Evolutionary conservation across 352 stramenopile genomes (phyloP).

Genomic region (Phytophthora fragariaefolia): DNA sequence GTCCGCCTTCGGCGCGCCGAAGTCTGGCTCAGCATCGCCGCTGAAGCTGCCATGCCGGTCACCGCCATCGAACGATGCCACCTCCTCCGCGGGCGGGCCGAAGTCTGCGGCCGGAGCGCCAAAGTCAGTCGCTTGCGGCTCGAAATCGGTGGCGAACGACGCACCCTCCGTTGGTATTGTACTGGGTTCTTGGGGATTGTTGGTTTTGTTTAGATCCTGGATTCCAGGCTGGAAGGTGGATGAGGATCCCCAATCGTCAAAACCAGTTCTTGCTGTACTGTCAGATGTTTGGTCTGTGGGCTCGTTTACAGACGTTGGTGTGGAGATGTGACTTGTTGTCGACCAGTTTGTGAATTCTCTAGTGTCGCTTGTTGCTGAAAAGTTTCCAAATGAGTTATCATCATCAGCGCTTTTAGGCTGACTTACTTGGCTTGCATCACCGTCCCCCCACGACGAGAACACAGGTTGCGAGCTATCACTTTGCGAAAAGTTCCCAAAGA

Average conservation of each 20-base stretch:
- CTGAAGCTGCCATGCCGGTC: not conserved
- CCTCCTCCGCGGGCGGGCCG: not conserved
- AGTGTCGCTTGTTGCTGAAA: too few species aligned
- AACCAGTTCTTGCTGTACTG: too few species aligned
- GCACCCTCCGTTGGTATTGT: too few species aligned
- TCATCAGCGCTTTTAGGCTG: not conserved
- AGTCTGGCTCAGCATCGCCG: not conserved
- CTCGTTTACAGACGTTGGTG: too few species aligned
- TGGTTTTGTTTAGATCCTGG: too few species aligned
- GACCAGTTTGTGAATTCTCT: too few species aligned
- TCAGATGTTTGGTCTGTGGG: too few species aligned
- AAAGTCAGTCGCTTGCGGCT: constrained; percentile 1
- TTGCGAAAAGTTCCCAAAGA: constrained; percentile 11
- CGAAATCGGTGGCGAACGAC: not conserved
- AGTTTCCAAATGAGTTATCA: not conserved
- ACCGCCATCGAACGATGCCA: too few species aligned
- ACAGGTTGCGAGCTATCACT: not conserved
- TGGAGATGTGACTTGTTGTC: too few species aligned
- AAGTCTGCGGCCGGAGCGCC: not conserved
- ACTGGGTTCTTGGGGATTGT: too few species aligned
- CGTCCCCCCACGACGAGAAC: constrained; percentile 10
- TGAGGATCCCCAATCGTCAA: too few species aligned
- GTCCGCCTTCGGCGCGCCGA: constrained; percentile 1
- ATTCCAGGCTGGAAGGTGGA: too few species aligned
- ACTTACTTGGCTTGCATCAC: not conserved